phyloP scores from a whole-genome alignment of 495 filamentous ascomycete genomes.

The Aspergillus wentii region DNA sequence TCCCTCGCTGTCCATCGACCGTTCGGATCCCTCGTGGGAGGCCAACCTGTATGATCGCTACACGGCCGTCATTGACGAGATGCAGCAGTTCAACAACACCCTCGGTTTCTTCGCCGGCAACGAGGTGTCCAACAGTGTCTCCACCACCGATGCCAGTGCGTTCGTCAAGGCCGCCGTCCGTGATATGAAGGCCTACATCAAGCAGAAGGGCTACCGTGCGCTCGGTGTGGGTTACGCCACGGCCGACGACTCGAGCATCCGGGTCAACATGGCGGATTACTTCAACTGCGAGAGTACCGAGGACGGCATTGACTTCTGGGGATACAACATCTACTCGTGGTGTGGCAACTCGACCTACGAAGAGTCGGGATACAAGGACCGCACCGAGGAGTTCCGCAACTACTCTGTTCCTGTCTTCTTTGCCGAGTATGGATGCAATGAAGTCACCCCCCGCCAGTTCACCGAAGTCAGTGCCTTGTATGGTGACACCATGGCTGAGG shows the following conservation, averaged over 20 bases:
- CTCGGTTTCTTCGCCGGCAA: conserved; percentile 97
- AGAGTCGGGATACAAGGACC: conserved; percentile 69
- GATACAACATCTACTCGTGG: conserved; percentile 99
- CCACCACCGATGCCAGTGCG: conserved; percentile 79
- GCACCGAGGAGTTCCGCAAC: conserved; percentile 76
- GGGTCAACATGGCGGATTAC: conserved; percentile 74
- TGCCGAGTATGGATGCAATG: conserved; percentile 96
- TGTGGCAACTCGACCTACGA: conserved; percentile 75
- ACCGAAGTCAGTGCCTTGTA: conserved; percentile 84
- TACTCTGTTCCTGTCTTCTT: conserved; percentile 95
- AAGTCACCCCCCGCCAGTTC: conserved; percentile 67
- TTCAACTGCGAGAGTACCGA: conserved; percentile 76
- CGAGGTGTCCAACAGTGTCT: conserved; percentile 82
- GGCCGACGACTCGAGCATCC: conserved; percentile 81
- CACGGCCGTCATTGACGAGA: conserved; percentile 73
- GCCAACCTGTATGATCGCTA: conserved; percentile 72
- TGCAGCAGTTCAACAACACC: conserved; percentile 76
- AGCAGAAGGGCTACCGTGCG: conserved; percentile 61
- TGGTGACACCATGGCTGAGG: conserved; percentile 69
- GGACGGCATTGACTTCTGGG: conserved; percentile 87
- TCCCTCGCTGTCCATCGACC: conserved; percentile 77
- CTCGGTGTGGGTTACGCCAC: conserved; percentile 94
- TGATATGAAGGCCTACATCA: conserved; percentile 92
- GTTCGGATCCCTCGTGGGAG: conserved; percentile 71
- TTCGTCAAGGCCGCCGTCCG: conserved; percentile 96